These are phyloP conservation scores for Termitomyces sp. DNA, from an alignment of 768 basidiomycete species.

Conservation along the genomic window DNA sequence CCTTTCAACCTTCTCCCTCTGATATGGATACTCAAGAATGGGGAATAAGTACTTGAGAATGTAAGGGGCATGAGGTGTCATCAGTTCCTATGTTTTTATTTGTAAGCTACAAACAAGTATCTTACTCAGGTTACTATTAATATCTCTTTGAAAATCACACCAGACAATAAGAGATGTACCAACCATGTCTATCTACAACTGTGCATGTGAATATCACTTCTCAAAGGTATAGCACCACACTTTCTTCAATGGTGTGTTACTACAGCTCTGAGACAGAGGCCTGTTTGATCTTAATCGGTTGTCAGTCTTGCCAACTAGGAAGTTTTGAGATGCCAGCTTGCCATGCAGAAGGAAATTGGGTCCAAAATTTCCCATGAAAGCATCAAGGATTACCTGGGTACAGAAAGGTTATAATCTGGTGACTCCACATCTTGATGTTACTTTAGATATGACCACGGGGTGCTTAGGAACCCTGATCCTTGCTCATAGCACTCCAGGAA, in stretches of 20 bases:
- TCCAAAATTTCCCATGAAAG: conserved; percentile 75
- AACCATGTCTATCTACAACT: conserved; percentile 13
- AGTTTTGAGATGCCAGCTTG: conserved; percentile 92
- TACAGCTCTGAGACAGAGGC: background rate
- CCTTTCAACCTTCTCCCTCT: too few species aligned
- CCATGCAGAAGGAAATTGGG: conserved; percentile 95
- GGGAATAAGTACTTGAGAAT: too few species aligned
- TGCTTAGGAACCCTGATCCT: conserved; percentile 90
- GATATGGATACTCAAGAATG: too few species aligned
- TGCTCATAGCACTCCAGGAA: conserved; percentile 84
- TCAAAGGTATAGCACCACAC: too few species aligned
- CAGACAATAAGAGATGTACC: background rate
- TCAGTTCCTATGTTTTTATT: too few species aligned
- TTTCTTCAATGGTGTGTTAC: conserved; percentile 64
- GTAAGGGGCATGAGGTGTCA: too few species aligned
- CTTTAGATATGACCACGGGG: conserved; percentile 90
- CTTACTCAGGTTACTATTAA: too few species aligned
- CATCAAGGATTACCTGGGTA: conserved; percentile 92
- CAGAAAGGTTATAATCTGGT: background rate
- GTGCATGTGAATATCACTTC: conserved; percentile 14
- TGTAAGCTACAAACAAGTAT: too few species aligned
- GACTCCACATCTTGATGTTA: background rate
- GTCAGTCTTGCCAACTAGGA: conserved; percentile 93
- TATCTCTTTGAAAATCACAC: too few species aligned
- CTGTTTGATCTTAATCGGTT: conserved; percentile 4